phyloP scores from a whole-genome alignment of 2,329 filamentous ascomycete genomes.

The Penicillium sclerotiorum region DNA sequence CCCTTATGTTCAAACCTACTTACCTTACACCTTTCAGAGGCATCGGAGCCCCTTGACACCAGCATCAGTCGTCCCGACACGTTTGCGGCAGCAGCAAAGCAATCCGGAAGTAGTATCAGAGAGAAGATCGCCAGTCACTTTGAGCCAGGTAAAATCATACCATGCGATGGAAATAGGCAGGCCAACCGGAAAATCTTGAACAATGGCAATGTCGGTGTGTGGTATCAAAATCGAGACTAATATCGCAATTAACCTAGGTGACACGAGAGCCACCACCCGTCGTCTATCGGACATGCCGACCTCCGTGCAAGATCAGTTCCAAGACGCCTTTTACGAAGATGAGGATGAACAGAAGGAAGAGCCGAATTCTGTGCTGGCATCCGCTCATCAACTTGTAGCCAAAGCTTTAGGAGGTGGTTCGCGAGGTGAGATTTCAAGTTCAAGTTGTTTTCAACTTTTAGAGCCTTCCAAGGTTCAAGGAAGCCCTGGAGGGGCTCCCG shows the following conservation, averaged over 20 bases:
- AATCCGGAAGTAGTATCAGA: conserved; percentile 23
- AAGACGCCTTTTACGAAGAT: neutral
- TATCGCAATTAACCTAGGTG: conserved; percentile 12
- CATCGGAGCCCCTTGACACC: conserved; percentile 19
- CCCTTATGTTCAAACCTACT: neutral
- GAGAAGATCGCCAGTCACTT: conserved; percentile 21
- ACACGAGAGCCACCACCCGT: conserved; percentile 18
- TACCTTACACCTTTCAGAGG: conserved; percentile 11
- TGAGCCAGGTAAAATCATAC: conserved; percentile 23
- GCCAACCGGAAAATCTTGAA: neutral
- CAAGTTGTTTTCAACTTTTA: neutral
- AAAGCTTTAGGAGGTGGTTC: conserved; percentile 30
- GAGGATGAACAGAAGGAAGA: conserved; percentile 4
- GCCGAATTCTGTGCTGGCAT: conserved; percentile 15
- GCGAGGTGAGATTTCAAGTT: conserved; percentile 16
- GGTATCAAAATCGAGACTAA: neutral
- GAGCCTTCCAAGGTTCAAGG: neutral
- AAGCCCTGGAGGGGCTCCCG: too few relatives aligned
- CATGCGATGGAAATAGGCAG: too few relatives aligned
- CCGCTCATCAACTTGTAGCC: conserved; percentile 27
- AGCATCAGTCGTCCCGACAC: conserved; percentile 18
- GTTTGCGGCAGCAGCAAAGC: conserved; percentile 7
- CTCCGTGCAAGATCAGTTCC: conserved; percentile 9
- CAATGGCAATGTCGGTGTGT: neutral
- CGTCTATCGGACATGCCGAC: conserved; percentile 23